Percentiles rank a stretch among this genome's conserved stretches.
phyloP scores from a whole-genome alignment of 768 basidiomycete species.

The Lentinula boryana region DNA sequence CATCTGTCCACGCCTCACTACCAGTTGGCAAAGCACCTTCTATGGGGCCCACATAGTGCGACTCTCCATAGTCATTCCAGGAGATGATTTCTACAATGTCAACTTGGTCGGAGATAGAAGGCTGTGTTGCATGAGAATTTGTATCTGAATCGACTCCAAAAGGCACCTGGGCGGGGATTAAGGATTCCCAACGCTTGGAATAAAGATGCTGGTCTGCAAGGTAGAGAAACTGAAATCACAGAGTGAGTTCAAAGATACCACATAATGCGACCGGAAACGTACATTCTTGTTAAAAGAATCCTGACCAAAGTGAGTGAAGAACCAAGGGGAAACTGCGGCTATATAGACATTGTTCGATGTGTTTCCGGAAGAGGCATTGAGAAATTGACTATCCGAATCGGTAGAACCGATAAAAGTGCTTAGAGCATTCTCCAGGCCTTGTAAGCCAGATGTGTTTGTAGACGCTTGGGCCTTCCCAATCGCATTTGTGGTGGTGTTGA shows the following conservation, averaged over 20 bases:
- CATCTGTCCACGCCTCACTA: conserved; percentile 68
- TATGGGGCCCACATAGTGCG: conserved; percentile 77
- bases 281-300: conserved; percentile 73
- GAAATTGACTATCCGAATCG: conserved; percentile 49
- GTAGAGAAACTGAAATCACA: conserved; percentile 49
- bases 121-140: background rate
- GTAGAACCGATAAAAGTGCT: conserved; percentile 40
- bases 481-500: background rate
- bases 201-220: conserved; percentile 64
- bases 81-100: conserved; percentile 57
- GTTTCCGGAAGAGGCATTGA: conserved; percentile 33
- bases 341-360: conserved; percentile 25
- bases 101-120: conserved; percentile 28
- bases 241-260: background rate
- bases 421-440: conserved; percentile 19
- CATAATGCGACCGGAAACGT: conserved; percentile 14
- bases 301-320: conserved; percentile 71
- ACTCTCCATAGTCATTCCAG: conserved; percentile 77
- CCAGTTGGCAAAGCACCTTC: conserved; percentile 62
- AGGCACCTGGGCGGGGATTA: conserved; percentile 43
- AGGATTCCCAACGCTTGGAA: conserved; percentile 59
- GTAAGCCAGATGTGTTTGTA: conserved; percentile 9
- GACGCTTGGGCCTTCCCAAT: conserved; percentile 1
- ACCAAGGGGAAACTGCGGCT: conserved; percentile 66
- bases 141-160: background rate